Evolutionary conservation across 192 early-diverging fungal genomes (phyloP), one percentile per base, ranked within the genome.

Genomic region (Ambispora gerdemannii): DNA sequence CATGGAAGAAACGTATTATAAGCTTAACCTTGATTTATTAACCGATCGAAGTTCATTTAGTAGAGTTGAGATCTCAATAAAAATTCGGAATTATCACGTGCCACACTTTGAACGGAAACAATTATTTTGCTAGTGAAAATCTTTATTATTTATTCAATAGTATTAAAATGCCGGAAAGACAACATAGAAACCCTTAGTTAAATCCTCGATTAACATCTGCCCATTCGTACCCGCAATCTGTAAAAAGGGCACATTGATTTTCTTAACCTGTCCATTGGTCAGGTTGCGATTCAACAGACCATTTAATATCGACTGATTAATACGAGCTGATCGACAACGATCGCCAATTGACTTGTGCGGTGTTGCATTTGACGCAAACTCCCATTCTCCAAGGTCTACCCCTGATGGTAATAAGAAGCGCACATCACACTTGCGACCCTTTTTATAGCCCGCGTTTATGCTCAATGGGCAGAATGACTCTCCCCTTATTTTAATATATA

Each of bases 291-390:
- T 55, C 30, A 72, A 52, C 62, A 73, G 58, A 28, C 43, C n/a
- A 50, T 73, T 73, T n/a, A 73, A 67, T n/a, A 73, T 73, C 8
- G 63, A 67, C 36, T 73, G 52, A 43, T 66, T 73, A 38, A 66
- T 55, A 32, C 32, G 31, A 58, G 36, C 34, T 2, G 24, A 70
- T 24, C 19, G 32, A 27, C 63, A 67, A 24, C 31, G 19, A 24
- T 67, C 51, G 28, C 36, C 36, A 70, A 70, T 70, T 3, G 22
- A 2, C 22, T 70, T 70, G n/a, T 30, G 19, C 28, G 63, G 13
- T 58, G 25, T 67, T 27, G 27, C 28, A 2, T 52, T 55, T 30
- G 50, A 28, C 1, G 52, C 38, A 67, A 72, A 73, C 22, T 73
- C 72, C 63, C 63, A 73, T 59, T 73, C 63, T 67, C 51, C 63